Evolutionary conservation across 257 asterid genomes (phyloP).

Genomic region (Striga asiatica): DNA sequence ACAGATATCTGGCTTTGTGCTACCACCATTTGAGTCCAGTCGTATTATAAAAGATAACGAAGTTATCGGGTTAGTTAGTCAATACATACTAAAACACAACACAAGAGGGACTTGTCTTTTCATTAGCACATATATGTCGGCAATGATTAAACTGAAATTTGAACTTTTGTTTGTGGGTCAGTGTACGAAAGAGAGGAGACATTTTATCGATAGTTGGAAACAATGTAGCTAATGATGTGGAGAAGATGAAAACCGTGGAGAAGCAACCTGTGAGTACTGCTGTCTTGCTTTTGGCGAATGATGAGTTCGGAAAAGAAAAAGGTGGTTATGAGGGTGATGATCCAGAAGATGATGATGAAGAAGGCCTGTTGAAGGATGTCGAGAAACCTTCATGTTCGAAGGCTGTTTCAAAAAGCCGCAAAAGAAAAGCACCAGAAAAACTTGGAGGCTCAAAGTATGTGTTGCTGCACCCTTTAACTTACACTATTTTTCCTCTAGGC

Average conservation of each 20-base stretch:
- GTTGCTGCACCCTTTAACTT: neutral
- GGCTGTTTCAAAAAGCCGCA: conserved; percentile 30
- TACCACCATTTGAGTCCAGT: conserved; percentile 70
- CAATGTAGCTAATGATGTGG: conserved; percentile 23
- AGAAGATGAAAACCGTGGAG: conserved; percentile 31
- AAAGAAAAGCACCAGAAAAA: conserved; percentile 58
- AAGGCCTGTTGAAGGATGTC: conserved; percentile 19
- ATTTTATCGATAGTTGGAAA: conserved; percentile 35
- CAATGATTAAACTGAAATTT: neutral
- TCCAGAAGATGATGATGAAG: conserved; percentile 27
- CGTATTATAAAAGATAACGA: conserved; percentile 57
- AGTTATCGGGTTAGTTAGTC: conserved; percentile 50
- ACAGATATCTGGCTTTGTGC: conserved; percentile 73
- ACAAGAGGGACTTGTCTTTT: neutral
- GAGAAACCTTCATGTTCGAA: conserved; percentile 24
- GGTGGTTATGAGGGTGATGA: conserved; percentile 55
- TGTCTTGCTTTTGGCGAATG: conserved; percentile 57
- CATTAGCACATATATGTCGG: conserved; percentile 3
- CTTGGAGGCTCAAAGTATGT: conserved; percentile 48
- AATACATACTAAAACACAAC: neutral
- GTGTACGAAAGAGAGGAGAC: conserved; percentile 51
- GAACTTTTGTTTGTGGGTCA: conserved; percentile 15
- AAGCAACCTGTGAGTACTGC: conserved; percentile 31
- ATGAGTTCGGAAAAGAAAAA: conserved; percentile 60
- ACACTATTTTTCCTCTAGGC: neutral